Evolutionary conservation across 805 yeast genomes (phyloP).

Genomic region (Candida nitratophila): DNA sequence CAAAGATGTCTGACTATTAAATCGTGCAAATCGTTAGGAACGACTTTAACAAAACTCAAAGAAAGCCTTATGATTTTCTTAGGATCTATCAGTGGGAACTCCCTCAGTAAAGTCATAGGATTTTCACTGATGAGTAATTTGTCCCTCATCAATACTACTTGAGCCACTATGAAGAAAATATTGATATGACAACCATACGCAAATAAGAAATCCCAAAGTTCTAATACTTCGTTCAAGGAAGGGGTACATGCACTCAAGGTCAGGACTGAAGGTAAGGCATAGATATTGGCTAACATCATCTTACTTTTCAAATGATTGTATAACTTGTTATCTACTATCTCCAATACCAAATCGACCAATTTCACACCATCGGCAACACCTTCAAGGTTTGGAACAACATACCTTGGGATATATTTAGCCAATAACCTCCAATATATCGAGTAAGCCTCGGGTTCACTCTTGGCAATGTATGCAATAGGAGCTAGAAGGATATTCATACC

Average conservation of each 20-base stretch:
- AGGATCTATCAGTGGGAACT: slow-evolving; percentile 66
- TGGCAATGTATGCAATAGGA: slow-evolving; percentile 69
- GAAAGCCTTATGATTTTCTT: slow-evolving; percentile 71
- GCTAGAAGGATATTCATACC: slow-evolving; percentile 87
- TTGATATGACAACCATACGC: slow-evolving; percentile 91
- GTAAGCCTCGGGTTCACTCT: slow-evolving; percentile 83
- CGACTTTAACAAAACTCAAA: slow-evolving; percentile 67
- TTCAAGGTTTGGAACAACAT: slow-evolving; percentile 65
- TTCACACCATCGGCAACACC: slow-evolving; percentile 77
- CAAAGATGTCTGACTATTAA: slow-evolving; percentile 56
- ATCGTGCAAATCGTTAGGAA: slow-evolving; percentile 62
- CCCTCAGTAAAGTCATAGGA: slow-evolving; percentile 73
- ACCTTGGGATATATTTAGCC: slow-evolving; percentile 63
- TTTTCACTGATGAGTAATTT: slow-evolving; percentile 48
- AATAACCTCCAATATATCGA: slow-evolving; percentile 59
- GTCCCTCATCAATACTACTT: slow-evolving; percentile 61
- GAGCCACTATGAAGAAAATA: slow-evolving; percentile 77
- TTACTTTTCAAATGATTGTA: slow-evolving; percentile 52
- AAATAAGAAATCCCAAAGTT: slow-evolving; percentile 84
- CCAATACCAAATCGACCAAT: slow-evolving; percentile 67
- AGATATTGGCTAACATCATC: slow-evolving; percentile 73
- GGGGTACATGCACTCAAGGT: slow-evolving; percentile 88
- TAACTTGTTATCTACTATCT: slow-evolving; percentile 66
- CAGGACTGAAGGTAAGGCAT: slow-evolving; percentile 77
- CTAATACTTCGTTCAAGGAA: slow-evolving; percentile 65